Evolutionary conservation across 345 rosid genomes (phyloP), one percentile per base, ranked within the genome.

Genomic region (Eucalyptus dawsonii): DNA sequence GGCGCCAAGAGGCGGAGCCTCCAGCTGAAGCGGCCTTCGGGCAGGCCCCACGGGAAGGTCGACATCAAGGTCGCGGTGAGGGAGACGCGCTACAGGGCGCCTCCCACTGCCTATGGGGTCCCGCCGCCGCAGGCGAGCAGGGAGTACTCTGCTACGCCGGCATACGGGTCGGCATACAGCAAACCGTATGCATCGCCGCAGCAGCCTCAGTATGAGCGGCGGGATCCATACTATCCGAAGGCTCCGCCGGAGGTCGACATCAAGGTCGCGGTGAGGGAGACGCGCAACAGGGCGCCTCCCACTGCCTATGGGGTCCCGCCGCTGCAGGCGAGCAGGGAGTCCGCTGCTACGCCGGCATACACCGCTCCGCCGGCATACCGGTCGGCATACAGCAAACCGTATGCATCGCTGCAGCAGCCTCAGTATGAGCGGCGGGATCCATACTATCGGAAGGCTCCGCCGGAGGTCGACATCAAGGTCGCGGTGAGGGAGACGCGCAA

Each of bases 21-120:
- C 90, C 89, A 92, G 56, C 95, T 97, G 89, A 96, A 94, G 93
- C 98, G 99, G 27, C 97, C 99, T 3, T 97, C 99, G 4, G 98
- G 99, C 44, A 89, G 99, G 49, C 98, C 99, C 19, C 99, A 97
- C 2, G 99, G 99, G 8, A 96, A 97, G 67, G 51, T 96, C 24
- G 97, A 96, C 4, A 96, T 96, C 29, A 87, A 86, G 54, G 94
- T 96, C n/a, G 58, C 88, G 31, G 88, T 97, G 72, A 81, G 89
- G 44, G 96, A 94, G 19, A 40, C 88, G 62, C 88, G 88, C 16
- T 90, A 91, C 88, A 45, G 91, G 2, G 90, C 93, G 8, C 88
- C 94, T 90, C 11, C 92, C 88, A 50, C 87, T 37, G 86, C 91
- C 14, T 90, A 90, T 24, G 94, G 91, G 17, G 88, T 54, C 67